Percentiles rank a stretch among this genome's conserved stretches.
phyloP scores from a whole-genome alignment of 495 filamentous ascomycete genomes.

The Filosporella fistucella region DNA sequence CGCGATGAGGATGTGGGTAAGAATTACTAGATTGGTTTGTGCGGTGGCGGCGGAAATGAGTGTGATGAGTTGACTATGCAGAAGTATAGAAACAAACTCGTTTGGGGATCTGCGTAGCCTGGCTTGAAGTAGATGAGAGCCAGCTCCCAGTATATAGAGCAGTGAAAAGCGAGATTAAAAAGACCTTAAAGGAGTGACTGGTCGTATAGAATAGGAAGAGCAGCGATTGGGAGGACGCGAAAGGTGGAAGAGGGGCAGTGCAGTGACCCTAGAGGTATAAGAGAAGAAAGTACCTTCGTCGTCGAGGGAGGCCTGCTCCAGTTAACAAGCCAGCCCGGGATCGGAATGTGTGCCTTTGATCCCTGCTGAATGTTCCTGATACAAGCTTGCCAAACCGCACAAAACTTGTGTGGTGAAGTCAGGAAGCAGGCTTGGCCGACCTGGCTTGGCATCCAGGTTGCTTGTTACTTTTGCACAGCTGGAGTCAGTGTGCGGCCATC shows the following conservation, averaged over 20 bases:
- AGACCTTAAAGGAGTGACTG: conserved; percentile 27
- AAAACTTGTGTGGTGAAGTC: conserved; percentile 25
- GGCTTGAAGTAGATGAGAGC: conserved; percentile 28
- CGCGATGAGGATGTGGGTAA: conserved; percentile 24
- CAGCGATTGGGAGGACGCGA: conserved; percentile 26
- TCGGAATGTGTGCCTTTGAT: conserved; percentile 18
- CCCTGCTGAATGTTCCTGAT: conserved; percentile 26
- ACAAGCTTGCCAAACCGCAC: conserved; percentile 23
- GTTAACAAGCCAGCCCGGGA: conserved; percentile 19
- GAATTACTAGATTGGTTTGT: conserved; percentile 19
- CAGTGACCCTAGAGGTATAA: conserved; percentile 28
- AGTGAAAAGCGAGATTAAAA: conserved; percentile 23
- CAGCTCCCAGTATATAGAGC: conserved; percentile 29
- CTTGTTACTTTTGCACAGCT: conserved; percentile 11
- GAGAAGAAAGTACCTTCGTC: conserved; percentile 21
- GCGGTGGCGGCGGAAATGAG: conserved; percentile 23
- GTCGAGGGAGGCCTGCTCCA: conserved; percentile 20
- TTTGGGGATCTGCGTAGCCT: conserved; percentile 23
- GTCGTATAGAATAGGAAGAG: conserved; percentile 24
- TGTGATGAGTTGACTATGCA: conserved; percentile 26
- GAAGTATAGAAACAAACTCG: conserved; percentile 27
- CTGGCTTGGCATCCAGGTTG: conserved; percentile 14
- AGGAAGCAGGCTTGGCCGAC: conserved; percentile 16
- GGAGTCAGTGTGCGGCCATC: conserved; percentile 18
- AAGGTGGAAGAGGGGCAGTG: conserved; percentile 27